Base-by-base conservation (phyloP, 371 early-diverging fungal species). In the Apophysomyces elegans region DNA sequence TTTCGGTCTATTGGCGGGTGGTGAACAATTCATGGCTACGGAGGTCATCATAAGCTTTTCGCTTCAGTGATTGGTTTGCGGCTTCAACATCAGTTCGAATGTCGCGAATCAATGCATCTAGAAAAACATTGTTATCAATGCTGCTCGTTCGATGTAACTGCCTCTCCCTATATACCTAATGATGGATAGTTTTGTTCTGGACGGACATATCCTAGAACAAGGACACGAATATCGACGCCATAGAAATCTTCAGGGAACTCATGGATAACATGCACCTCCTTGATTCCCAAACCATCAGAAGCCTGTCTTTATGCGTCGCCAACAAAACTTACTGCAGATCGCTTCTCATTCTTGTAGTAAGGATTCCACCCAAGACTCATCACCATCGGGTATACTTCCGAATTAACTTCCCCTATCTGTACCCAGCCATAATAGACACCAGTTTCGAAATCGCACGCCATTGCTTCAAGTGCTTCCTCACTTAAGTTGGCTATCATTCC, bases 321-420 rank as follows among this genome's bases (percentile, higher is more conserved):
- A 32, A 13, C 36, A 43, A 41, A 54, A 79, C 84, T 73, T 82
- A 91, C 93, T 58, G 95, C 97, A 26, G 96, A 95, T 54, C 92
- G 86, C 81, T 95, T 93, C 72, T 96, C 94, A 77, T 98, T 98
- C 72, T 98, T 92, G 76, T 95, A 99, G 74, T 87, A 98, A 32
- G 98, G 98, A 76, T 99, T 99, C 98, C 99, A 99, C 21, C 99
- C 99, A 58, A 95, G 88, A 66, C 95, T 95, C 96, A 97, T 96
- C 37, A 97, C 98, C 98, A 98, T 98, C 1, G 96, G 96, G 68
- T 88, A 89, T 12, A 97, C 91, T 16, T 70, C 63, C 5, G 74
- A 66, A 44, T 71, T 61, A 14, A 71, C 71, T 66, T 73, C 74
- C 12, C 76, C 82, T 37, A 98, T 89, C 39, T 88, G 84, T 18